Percentiles rank a stretch among this genome's conserved stretches.
phyloP scores from a whole-genome alignment of 73 alveolate species.

The Paraurostyla sp. region DNA sequence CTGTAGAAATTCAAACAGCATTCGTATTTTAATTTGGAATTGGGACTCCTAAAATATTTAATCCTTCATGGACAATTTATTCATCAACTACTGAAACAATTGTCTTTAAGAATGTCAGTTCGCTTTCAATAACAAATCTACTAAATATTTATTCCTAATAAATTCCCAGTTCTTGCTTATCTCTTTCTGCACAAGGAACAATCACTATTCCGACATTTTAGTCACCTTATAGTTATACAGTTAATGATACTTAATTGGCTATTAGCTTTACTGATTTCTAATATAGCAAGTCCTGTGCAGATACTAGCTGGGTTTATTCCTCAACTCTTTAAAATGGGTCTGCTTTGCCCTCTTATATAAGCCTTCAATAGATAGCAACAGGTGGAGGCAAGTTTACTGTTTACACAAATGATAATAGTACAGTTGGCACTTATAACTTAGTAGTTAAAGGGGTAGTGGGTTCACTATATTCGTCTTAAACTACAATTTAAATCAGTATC shows the following conservation, averaged over 20 bases:
- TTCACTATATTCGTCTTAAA: background rate
- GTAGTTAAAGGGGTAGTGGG: background rate
- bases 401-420: background rate
- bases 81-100: too few relatives aligned
- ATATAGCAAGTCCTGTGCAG: background rate
- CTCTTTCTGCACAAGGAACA: background rate
- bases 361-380: background rate
- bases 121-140: too few relatives aligned
- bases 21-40: background rate
- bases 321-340: background rate
- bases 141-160: too few relatives aligned
- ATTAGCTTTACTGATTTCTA: background rate
- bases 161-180: background rate
- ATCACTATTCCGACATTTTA: background rate
- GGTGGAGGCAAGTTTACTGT: background rate
- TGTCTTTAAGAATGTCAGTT: too few relatives aligned
- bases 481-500: background rate
- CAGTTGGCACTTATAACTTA: background rate
- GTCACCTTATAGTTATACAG: background rate
- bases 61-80: too few relatives aligned
- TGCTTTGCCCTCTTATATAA: background rate
- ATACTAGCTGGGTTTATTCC: background rate
- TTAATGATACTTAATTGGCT: background rate
- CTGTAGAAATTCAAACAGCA: background rate
- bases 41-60: background rate